Evolutionary conservation across 2,329 filamentous ascomycete species (phyloP).

Genomic region (Xylaria sp.): DNA sequence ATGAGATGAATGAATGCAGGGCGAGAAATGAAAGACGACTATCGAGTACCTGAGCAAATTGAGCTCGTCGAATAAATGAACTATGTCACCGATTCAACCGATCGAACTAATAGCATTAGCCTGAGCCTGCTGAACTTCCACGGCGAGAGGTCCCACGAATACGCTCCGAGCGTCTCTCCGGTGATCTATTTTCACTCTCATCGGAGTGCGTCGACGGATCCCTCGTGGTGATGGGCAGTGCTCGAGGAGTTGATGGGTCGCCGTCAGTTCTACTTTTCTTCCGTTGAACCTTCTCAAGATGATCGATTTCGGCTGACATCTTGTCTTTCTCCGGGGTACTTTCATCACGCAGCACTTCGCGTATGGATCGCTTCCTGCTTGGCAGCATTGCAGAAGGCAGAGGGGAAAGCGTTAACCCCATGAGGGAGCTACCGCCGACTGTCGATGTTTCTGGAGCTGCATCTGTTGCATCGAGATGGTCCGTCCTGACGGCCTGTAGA

Average conservation of each 20-base stretch:
- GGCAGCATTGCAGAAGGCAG: constrained; percentile 36
- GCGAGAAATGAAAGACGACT: constrained; percentile 4
- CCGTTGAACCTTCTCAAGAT: constrained; percentile 33
- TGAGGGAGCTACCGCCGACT: constrained; percentile 31
- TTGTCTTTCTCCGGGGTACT: constrained; percentile 47
- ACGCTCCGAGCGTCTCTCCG: constrained; percentile 17
- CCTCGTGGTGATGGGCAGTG: neutral
- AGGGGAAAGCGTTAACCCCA: constrained; percentile 40
- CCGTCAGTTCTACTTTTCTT: constrained; percentile 23
- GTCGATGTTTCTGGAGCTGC: constrained; percentile 23
- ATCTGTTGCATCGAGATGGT: constrained; percentile 5
- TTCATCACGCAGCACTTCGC: constrained; percentile 44
- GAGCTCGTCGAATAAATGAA: constrained; percentile 5
- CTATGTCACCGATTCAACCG: neutral
- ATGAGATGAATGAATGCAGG: constrained; percentile 3
- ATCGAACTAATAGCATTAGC: constrained; percentile 1
- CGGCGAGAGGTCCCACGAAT: constrained; percentile 4
- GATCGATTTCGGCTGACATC: constrained; percentile 47
- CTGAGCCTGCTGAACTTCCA: neutral
- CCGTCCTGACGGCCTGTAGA: constrained; percentile 27
- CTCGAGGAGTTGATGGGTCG: constrained; percentile 3
- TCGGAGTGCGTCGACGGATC: neutral
- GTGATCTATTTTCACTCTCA: neutral
- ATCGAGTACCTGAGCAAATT: neutral
- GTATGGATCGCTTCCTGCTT: constrained; percentile 42